Evolutionary conservation across 495 filamentous ascomycete genomes (phyloP), one percentile per base, ranked within the genome.

Genomic region (Annulohypoxylon bovei): DNA sequence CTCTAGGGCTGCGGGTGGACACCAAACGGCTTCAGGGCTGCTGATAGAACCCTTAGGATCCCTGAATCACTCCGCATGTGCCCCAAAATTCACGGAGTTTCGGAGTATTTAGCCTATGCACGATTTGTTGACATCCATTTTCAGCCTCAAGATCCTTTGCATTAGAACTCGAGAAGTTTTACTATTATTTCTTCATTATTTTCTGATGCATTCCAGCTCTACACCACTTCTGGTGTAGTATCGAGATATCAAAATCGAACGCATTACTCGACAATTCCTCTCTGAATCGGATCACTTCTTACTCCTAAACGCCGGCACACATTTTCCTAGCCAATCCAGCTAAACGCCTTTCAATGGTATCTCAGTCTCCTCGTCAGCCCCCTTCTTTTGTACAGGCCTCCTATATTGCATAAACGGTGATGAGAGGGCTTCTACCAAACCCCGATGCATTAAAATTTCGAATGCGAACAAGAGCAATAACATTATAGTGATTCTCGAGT

Each of bases 301-400:
- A 62, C 57, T 62, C 68, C 68, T 62, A 14, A 71, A 71, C 68
- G 62, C 68, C 68, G 16, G 58, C 58, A 44, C 53, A 39, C 58
- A 44, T 66, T 56, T 58, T 12, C 56, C 49, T 33, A 3, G 47
- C 40, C 44, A 27, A 59, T 37, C 62, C 62, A 40, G 62, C 50
- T 32, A 37, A 71, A 62, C 62, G 52, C 63, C 63, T 8, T 18
- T 18, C 39, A 18, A 42, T 57, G 63, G 57, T 67, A 57, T 67
- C 23, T 27, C 11, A 60, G n/a, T 42, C 49, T 62, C 56, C 33
- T 49, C 33, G 18, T 32, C 50, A 27, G 32, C 28, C 30, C 7
- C 33, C 46, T 40, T 42, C 11, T 11, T 60, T 61, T 65, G 49
- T 65, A 71, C 49, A 71, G 6, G 20, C 16, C 40, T 28, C 32